A percentile compares a stretch with the other conserved stretches of the same genome.
These are phyloP conservation scores for Cyclotella choctawhatcheeana DNA, from an alignment of 108 stramenopile genomes.

Conservation along the genomic window DNA sequence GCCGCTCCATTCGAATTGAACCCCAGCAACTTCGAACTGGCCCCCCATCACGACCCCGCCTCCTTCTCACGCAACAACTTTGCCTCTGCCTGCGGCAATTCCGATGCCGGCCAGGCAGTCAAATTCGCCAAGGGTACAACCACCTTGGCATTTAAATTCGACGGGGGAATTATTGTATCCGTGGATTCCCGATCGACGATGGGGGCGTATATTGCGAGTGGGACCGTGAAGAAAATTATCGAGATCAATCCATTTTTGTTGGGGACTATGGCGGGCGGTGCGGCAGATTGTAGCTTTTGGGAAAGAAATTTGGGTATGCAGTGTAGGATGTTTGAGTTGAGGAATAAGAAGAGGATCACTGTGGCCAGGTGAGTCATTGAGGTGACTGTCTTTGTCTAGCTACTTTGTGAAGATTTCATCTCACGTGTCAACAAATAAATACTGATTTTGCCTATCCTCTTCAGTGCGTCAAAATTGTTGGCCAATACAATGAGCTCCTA, in stretches of 20 bases:
- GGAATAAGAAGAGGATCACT: constrained; percentile 97
- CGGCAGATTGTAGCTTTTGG: constrained; percentile 99
- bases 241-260: constrained; percentile 99
- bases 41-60: constrained; percentile 86
- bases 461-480: constrained; percentile 91
- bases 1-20: constrained; percentile 37
- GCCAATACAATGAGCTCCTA: constrained; percentile 97
- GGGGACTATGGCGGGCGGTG: constrained; percentile 99
- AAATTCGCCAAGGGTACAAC: constrained; percentile 99
- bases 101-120: constrained; percentile 77
- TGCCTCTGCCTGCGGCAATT: constrained; percentile 85
- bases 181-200: constrained; percentile 99
- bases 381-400: too few relatives aligned
- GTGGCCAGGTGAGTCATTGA: constrained; percentile 89
- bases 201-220: constrained; percentile 97
- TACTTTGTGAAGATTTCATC: background rate
- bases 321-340: constrained; percentile 97
- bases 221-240: constrained; percentile 98
- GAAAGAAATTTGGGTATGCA: constrained; percentile 97
- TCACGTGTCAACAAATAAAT: background rate
- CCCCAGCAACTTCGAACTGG: constrained; percentile 65
- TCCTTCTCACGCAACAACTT: constrained; percentile 86
- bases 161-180: constrained; percentile 92
- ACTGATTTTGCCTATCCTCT: background rate
- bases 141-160: constrained; percentile 99